Conservation (phyloP, 2,329 filamentous ascomycete genomes). For the Bertia moriformis region DNA sequence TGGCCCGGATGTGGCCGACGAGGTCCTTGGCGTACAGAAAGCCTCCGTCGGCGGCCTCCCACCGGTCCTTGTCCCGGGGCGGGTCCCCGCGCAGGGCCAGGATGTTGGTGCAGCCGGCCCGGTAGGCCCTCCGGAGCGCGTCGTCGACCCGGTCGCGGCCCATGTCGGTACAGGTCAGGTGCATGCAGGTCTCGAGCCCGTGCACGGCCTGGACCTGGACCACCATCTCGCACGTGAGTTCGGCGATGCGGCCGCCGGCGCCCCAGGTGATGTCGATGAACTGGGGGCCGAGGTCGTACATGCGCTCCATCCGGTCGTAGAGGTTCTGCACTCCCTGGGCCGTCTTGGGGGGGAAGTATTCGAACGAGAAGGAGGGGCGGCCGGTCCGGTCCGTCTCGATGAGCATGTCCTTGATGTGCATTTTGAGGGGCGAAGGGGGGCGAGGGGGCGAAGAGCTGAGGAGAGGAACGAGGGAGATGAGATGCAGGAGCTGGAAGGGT, state of each 20-base stretch:
- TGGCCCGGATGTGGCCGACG: constrained; percentile 59
- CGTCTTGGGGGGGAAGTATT: constrained; percentile 98
- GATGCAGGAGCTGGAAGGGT: neutral
- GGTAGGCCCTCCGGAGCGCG: constrained; percentile 76
- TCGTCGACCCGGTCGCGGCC: constrained; percentile 79
- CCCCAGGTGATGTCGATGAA: constrained; percentile 99
- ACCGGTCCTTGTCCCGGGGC: constrained; percentile 82
- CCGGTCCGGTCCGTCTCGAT: constrained; percentile 64
- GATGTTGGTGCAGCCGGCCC: constrained; percentile 93
- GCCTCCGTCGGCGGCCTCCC: constrained; percentile 73
- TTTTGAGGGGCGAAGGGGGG: constrained; percentile 29
- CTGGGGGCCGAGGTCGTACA: constrained; percentile 84
- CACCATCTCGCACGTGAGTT: constrained; percentile 95
- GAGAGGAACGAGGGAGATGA: constrained; percentile 1
- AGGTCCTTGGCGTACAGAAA: constrained; percentile 90
- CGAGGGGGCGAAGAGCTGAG: constrained; percentile 3
- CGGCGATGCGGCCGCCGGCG: constrained; percentile 77
- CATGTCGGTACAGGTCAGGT: constrained; percentile 98
- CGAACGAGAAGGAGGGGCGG: constrained; percentile 90
- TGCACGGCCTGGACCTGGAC: constrained; percentile 87
- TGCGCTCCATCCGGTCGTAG: constrained; percentile 98
- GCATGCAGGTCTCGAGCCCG: constrained; percentile 98
- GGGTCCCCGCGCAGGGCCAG: constrained; percentile 86
- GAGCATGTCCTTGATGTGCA: constrained; percentile 94
- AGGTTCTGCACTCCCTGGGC: constrained; percentile 95